Conservation (phyloP, 805 yeast genomes). For the Saccharomyces eubayanus region DNA sequence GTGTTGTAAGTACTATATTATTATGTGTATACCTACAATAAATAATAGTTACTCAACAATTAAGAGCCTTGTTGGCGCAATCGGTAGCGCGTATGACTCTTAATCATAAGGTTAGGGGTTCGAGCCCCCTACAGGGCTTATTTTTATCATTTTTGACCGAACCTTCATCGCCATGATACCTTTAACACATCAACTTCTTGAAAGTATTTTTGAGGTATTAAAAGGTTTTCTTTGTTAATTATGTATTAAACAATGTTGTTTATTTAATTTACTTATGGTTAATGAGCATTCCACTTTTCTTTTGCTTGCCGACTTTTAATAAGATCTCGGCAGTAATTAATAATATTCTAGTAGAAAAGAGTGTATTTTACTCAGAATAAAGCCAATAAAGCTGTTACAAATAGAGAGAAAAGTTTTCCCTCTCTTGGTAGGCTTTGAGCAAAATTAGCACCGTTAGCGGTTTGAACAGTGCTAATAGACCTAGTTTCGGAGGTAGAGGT, state of each 20-base stretch:
- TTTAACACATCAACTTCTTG: no score
- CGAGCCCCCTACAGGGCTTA: slow-evolving; percentile 19
- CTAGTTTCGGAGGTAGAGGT: neutral
- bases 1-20: no score
- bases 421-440: neutral
- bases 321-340: neutral
- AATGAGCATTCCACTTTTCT: no score
- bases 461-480: neutral
- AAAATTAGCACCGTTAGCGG: neutral
- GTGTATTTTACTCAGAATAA: neutral
- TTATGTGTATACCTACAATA: no score
- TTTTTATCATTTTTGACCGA: neutral
- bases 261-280: no score
- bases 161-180: no score
- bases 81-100: slow-evolving; percentile 20
- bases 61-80: slow-evolving; percentile 16
- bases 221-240: no score
- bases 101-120: slow-evolving; percentile 19
- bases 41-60: no score
- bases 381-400: neutral
- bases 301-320: neutral
- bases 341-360: neutral
- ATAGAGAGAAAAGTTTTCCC: neutral
- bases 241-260: no score
- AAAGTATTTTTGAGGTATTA: no score